Conservation (phyloP, 2,329 filamentous ascomycete genomes). For the Trichophaea hybrida region DNA sequence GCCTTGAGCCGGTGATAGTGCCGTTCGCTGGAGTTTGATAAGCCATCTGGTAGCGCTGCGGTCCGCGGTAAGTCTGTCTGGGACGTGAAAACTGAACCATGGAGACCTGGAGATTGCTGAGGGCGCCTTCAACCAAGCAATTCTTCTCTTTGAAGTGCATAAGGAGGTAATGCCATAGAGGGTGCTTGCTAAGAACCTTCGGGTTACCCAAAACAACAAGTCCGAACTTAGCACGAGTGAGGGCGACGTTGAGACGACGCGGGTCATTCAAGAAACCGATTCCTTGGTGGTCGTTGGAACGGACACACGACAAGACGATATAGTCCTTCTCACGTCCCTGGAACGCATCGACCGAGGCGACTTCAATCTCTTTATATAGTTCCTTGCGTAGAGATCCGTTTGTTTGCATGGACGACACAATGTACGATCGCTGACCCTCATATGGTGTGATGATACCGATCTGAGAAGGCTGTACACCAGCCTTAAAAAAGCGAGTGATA, state of each 20-base stretch:
- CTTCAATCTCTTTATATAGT: conserved; percentile 94
- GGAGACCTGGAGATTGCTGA: conserved; percentile 91
- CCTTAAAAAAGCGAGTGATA: conserved; percentile 96
- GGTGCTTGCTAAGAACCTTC: conserved; percentile 93
- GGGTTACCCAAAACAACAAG: conserved; percentile 94
- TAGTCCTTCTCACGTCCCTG: conserved; percentile 98
- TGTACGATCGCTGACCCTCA: conserved; percentile 93
- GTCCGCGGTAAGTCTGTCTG: conserved; percentile 78
- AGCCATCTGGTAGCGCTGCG: conserved; percentile 72
- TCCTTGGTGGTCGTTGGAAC: conserved; percentile 96
- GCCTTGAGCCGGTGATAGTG: conserved; percentile 20
- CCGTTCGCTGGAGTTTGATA: conserved; percentile 40
- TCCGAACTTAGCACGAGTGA: conserved; percentile 93
- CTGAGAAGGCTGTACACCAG: conserved; percentile 79
- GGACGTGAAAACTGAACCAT: conserved; percentile 89
- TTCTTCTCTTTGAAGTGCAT: conserved; percentile 95
- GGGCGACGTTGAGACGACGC: conserved; percentile 87
- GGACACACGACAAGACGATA: conserved; percentile 92
- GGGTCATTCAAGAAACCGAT: conserved; percentile 98
- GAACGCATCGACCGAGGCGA: conserved; percentile 96
- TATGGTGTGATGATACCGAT: conserved; percentile 99
- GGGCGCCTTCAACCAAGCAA: conserved; percentile 85
- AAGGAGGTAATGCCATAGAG: conserved; percentile 89
- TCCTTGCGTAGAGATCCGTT: conserved; percentile 97
- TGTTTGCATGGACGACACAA: conserved; percentile 98